These are phyloP conservation scores for Botrytis deweyae DNA, from an alignment of 2,329 filamentous ascomycete species.

Conservation along the genomic window DNA sequence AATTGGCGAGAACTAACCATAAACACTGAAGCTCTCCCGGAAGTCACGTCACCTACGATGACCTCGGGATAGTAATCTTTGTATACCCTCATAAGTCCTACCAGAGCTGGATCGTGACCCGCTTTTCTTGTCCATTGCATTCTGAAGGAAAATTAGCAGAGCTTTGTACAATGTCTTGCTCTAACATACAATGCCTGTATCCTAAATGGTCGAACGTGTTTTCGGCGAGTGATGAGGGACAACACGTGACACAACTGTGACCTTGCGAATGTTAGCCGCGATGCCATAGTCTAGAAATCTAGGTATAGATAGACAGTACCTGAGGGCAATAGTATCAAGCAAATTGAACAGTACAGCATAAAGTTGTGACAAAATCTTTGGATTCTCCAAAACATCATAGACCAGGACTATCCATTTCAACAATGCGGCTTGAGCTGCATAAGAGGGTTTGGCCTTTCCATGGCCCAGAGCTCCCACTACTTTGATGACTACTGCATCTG, in stretches of 20 bases:
- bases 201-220: constrained; percentile 79
- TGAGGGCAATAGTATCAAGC: constrained; percentile 74
- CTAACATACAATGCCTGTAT: constrained; percentile 69
- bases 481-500: constrained; percentile 59
- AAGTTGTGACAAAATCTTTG: constrained; percentile 61
- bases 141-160: constrained; percentile 41
- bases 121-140: constrained; percentile 58
- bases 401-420: constrained; percentile 78
- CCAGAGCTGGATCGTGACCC: constrained; percentile 71
- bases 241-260: constrained; percentile 68
- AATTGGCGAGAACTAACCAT: constrained; percentile 46
- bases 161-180: not conserved
- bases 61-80: constrained; percentile 92
- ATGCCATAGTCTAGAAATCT: not conserved
- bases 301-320: constrained; percentile 45
- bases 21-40: constrained; percentile 60
- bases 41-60: constrained; percentile 68
- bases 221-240: constrained; percentile 74
- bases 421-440: constrained; percentile 66
- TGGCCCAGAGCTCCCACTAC: constrained; percentile 75
- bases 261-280: constrained; percentile 28
- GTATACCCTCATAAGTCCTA: constrained; percentile 76
- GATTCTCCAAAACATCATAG: constrained; percentile 67
- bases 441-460: constrained; percentile 70
- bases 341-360: constrained; percentile 80